A percentile compares a stretch with the other conserved stretches of the same genome.
Evolutionary conservation across 2,329 filamentous ascomycete genomes (phyloP).

Genomic region (Passalora sequoiae): DNA sequence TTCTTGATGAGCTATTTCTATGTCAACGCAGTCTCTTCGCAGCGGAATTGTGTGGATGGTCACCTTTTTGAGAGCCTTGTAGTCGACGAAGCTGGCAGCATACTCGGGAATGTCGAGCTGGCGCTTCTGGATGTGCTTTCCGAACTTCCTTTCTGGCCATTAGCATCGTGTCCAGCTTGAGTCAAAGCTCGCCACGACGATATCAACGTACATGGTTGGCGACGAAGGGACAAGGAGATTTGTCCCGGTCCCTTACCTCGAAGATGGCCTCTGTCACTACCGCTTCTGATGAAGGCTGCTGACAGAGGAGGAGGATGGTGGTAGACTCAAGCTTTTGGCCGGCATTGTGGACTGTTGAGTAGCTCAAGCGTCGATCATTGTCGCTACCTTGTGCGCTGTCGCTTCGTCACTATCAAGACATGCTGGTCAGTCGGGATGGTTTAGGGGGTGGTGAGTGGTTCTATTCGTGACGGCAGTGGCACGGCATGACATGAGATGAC

Average conservation of each 20-base stretch:
- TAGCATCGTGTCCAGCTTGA: conserved; percentile 8
- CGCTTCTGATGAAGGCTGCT: no score
- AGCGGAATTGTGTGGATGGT: no score
- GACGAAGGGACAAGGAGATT: neutral
- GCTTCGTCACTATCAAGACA: neutral
- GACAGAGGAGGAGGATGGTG: no score
- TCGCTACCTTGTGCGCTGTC: neutral
- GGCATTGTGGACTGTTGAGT: conserved; percentile 7
- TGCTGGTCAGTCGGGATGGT: no score
- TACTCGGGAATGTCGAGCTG: conserved; percentile 99
- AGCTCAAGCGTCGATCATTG: neutral
- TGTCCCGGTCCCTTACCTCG: conserved; percentile 4
- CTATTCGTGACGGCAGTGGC: no score
- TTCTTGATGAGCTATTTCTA: conserved; percentile 85
- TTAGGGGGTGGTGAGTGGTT: no score
- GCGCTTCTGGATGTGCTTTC: conserved; percentile 97
- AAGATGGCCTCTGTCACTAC: no score
- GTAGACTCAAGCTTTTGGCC: conserved; percentile 3
- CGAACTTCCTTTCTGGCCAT: conserved; percentile 76
- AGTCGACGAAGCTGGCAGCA: conserved; percentile 98
- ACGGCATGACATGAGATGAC: neutral
- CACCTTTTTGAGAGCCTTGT: conserved; percentile 98
- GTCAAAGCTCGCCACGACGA: neutral
- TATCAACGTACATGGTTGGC: conserved; percentile 9
- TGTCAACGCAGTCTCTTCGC: conserved; percentile 14